Base-by-base conservation (phyloP, 805 yeast species). In the Zygosaccharomyces lentus region DNA sequence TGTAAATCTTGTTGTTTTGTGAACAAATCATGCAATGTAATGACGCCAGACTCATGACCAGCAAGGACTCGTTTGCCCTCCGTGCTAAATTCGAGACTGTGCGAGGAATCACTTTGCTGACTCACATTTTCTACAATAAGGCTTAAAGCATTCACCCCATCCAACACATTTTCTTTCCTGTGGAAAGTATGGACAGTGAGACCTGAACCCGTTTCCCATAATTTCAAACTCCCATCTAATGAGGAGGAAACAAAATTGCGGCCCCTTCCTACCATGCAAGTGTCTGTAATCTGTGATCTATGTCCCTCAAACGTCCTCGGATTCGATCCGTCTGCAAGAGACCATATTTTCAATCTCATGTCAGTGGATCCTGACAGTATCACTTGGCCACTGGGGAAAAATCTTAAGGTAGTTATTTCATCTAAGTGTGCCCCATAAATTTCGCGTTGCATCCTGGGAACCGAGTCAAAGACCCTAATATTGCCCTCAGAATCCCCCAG, bases 141-240 rank as follows among this genome's bases (percentile, higher is more conserved):
- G 19, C 38, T 43, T 13, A 72, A 41, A 2, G 57, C 50, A 8
- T 68, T 65, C 1, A 72, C 60, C 0, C 69, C 70, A 53, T 74
- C 78, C 2, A 48, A 45, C 2, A 63, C 37, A 15, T 66, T 63
- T 29, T 63, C 67, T 8, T 55, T 58, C 31, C 77, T 67, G 6
- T 55, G 50, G 42, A 78, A 70, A 30, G 68, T 62, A 54, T 72
- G 65, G 4, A 83, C 57, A 7, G 64, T 55, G 15, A 56, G 43
- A 1, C 82, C 87, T 1, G 74, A 56, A 0, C 85, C 82, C 59
- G 87, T 77, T 54, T 84, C 91, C 90, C 89, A 85, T 30, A 87
- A 57, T 35, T 66, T 70, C 1, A 82, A 68, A 0, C 76, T 57
- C 0, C 87, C 87, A 59, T 80, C 86, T 4, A 51, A 42, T 6